Percentiles rank a stretch among this genome's conserved stretches.
These are phyloP conservation scores for Singerocomus inundabilis DNA, from an alignment of 1,284 basidiomycete species.

Conservation along the genomic window DNA sequence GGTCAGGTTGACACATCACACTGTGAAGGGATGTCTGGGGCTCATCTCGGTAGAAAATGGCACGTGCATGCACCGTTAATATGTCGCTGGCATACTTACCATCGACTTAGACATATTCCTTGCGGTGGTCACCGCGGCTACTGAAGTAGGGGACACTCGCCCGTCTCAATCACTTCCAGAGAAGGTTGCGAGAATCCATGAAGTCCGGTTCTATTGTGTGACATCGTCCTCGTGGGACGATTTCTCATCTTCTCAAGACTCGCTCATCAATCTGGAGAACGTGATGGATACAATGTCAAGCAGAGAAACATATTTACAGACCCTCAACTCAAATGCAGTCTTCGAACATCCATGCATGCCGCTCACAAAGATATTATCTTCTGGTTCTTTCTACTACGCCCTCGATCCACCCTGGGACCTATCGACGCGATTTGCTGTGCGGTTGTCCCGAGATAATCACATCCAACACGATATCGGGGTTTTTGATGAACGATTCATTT, in stretches of 20 bases:
- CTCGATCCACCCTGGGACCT: constrained; percentile 84
- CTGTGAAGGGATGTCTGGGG: constrained; percentile 81
- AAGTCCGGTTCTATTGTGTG: constrained; percentile 75
- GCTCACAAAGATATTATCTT: constrained; percentile 88
- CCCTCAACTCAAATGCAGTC: constrained; percentile 41
- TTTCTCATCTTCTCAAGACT: constrained; percentile 49
- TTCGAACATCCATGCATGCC: constrained; percentile 91
- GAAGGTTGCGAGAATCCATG: constrained; percentile 70
- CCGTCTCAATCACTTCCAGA: constrained; percentile 59
- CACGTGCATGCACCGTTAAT: constrained; percentile 32
- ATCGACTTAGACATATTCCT: constrained; percentile 69
- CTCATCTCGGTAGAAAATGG: constrained; percentile 70
- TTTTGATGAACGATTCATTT: constrained; percentile 83
- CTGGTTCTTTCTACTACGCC: constrained; percentile 94
- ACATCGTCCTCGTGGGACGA: constrained; percentile 73
- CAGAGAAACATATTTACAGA: constrained; percentile 49
- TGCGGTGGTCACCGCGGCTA: constrained; percentile 70
- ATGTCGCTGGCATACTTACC: constrained; percentile 7
- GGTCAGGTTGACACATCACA: constrained; percentile 59
- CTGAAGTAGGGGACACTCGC: constrained; percentile 76
- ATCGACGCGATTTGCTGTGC: constrained; percentile 72
- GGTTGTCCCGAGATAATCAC: constrained; percentile 53
- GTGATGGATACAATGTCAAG: constrained; percentile 43
- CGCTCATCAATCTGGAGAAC: constrained; percentile 49
- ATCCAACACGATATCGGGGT: constrained; percentile 54